Conservation (phyloP, 2,329 filamentous ascomycete genomes). For the Stemphylium lycopersici region DNA sequence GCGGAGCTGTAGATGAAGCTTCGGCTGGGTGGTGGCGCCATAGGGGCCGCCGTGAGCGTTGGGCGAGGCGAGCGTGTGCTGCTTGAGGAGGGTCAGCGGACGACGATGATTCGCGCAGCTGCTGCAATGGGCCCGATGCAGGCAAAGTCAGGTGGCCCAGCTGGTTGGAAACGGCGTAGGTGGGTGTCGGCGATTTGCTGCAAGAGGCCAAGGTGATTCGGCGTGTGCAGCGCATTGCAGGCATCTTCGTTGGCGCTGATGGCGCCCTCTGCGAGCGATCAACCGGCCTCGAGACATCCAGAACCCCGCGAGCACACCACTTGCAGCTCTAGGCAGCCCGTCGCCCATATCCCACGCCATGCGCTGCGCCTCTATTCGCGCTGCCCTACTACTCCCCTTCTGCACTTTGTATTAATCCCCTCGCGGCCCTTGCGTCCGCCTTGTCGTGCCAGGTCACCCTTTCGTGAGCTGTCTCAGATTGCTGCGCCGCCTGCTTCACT, state of each 20-base stretch:
- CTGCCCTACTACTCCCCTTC: constrained; percentile 16
- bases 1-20: constrained; percentile 10
- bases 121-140: constrained; percentile 17
- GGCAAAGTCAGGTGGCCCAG: constrained; percentile 27
- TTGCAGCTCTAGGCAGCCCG: constrained; percentile 22
- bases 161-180: constrained; percentile 19
- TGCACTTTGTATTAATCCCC: constrained; percentile 27
- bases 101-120: constrained; percentile 19
- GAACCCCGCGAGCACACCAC: constrained; percentile 12
- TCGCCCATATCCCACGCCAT: constrained; percentile 21
- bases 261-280: constrained; percentile 21
- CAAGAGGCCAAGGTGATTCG: constrained; percentile 17
- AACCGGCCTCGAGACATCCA: constrained; percentile 15
- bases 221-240: constrained; percentile 21
- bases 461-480: constrained; percentile 31
- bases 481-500: constrained; percentile 32
- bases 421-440: constrained; percentile 24
- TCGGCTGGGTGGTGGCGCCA: constrained; percentile 6
- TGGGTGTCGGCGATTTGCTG: constrained; percentile 26
- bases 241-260: constrained; percentile 30
- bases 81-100: constrained; percentile 16
- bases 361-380: constrained; percentile 32
- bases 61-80: constrained; percentile 23
- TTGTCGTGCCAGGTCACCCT: constrained; percentile 36
- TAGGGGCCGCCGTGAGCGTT: constrained; percentile 23